phyloP scores from a whole-genome alignment of 2,329 filamentous ascomycete species.

The Cladosporium velox region DNA sequence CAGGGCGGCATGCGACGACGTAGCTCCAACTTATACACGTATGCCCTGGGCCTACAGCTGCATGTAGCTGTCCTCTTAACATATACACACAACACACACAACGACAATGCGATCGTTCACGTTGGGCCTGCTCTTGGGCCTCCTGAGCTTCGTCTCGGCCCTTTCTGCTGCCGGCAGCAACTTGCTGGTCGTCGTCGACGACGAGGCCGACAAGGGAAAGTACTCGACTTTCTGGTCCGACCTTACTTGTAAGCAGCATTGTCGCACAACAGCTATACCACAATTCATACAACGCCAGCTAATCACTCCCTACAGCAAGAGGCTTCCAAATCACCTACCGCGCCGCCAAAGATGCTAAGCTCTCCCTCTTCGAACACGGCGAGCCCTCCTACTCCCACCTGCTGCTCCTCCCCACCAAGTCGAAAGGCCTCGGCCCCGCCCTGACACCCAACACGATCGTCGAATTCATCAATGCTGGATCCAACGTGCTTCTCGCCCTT shows the following conservation, averaged over 20 bases:
- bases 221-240: slow-evolving; percentile 82
- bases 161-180: slow-evolving; percentile 77
- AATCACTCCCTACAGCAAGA: slow-evolving; percentile 59
- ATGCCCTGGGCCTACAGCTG: not conserved
- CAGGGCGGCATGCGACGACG: slow-evolving; percentile 12
- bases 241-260: slow-evolving; percentile 60
- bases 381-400: slow-evolving; percentile 90
- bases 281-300: not conserved
- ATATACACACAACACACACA: not conserved
- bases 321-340: slow-evolving; percentile 80
- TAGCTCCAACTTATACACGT: slow-evolving; percentile 18
- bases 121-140: slow-evolving; percentile 59
- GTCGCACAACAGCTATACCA: not conserved
- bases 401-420: slow-evolving; percentile 81
- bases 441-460: slow-evolving; percentile 83
- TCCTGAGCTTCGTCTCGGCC: slow-evolving; percentile 69
- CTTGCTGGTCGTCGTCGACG: slow-evolving; percentile 83
- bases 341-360: slow-evolving; percentile 75
- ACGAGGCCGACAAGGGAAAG: slow-evolving; percentile 73
- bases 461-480: slow-evolving; percentile 86
- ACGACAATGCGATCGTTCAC: slow-evolving; percentile 37
- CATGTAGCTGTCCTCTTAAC: not conserved
- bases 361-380: slow-evolving; percentile 81
- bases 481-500: slow-evolving; percentile 86
- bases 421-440: slow-evolving; percentile 89